Conservation (phyloP, 2,329 filamentous ascomycete species). For the Fusarium duplospermum region DNA sequence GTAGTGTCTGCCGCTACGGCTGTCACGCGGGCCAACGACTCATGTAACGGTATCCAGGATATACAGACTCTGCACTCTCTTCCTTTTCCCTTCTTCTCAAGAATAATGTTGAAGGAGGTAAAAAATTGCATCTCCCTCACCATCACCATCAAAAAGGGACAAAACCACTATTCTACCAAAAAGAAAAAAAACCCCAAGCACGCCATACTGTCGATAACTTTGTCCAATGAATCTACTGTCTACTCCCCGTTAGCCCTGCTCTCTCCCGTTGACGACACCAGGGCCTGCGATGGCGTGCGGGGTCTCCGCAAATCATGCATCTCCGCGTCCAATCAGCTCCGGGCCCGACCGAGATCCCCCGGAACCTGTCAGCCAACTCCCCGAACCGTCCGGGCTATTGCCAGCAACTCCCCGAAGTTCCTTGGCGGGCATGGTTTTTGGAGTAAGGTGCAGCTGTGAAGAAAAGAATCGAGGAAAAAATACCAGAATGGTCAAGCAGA, state of each 20-base stretch:
- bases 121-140: not conserved
- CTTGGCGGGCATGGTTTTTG: not conserved
- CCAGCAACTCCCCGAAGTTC: slow-evolving; percentile 32
- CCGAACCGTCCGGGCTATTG: slow-evolving; percentile 14
- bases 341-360: slow-evolving; percentile 33
- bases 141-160: not conserved
- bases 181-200: slow-evolving; percentile 20
- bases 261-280: slow-evolving; percentile 31
- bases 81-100: not conserved
- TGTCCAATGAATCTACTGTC: slow-evolving; percentile 33
- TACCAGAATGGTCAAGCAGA: no score
- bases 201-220: slow-evolving; percentile 28
- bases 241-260: slow-evolving; percentile 20
- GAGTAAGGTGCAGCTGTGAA: not conserved
- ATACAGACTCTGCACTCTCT: not conserved
- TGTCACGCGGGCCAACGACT: slow-evolving; percentile 7
- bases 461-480: not conserved
- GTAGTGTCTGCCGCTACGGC: slow-evolving; percentile 2
- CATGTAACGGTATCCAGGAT: not conserved
- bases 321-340: slow-evolving; percentile 15
- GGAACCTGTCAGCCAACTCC: not conserved
- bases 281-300: slow-evolving; percentile 41
- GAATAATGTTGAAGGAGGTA: not conserved
- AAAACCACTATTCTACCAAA: not conserved
- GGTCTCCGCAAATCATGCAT: slow-evolving; percentile 31